phyloP scores from a whole-genome alignment of 495 filamentous ascomycete genomes.

The Aspergillus baeticus region DNA sequence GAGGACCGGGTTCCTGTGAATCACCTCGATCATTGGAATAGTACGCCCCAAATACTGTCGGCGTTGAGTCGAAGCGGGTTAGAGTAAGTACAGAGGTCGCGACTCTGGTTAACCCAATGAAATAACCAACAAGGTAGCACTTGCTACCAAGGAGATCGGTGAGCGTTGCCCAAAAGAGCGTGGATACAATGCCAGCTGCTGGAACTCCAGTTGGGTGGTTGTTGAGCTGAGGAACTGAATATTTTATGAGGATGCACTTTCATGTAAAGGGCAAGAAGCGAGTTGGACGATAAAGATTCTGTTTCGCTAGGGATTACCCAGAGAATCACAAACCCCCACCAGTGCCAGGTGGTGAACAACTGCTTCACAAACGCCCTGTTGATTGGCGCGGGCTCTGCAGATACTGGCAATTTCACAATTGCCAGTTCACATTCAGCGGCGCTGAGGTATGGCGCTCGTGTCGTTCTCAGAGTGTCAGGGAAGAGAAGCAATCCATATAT shows the following conservation, averaged over 20 bases:
- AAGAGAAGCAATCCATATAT: conserved; percentile 58
- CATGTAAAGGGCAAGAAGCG: conserved; percentile 35
- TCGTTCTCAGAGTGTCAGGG: conserved; percentile 57
- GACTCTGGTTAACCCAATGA: conserved; percentile 48
- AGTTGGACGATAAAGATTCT: conserved; percentile 49
- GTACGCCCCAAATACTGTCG: conserved; percentile 31
- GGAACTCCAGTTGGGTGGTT: conserved; percentile 48
- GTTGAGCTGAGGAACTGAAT: conserved; percentile 46
- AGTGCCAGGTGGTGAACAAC: conserved; percentile 44
- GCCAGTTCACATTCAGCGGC: conserved; percentile 44
- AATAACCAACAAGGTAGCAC: conserved; percentile 53
- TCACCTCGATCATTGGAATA: too few relatives aligned
- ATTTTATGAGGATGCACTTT: conserved; percentile 37
- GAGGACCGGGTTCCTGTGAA: too few relatives aligned
- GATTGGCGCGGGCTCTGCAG: conserved; percentile 28
- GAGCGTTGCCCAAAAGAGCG: conserved; percentile 51
- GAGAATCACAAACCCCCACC: conserved; percentile 48
- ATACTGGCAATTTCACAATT: conserved; percentile 31
- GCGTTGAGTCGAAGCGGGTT: conserved; percentile 36
- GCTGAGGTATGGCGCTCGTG: conserved; percentile 51
- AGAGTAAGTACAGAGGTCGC: conserved; percentile 49
- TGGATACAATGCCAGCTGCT: conserved; percentile 49
- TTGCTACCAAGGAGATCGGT: conserved; percentile 49
- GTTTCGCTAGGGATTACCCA: conserved; percentile 50
- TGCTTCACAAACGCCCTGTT: conserved; percentile 38